Base-by-base conservation (phyloP, 371 early-diverging fungal species). In the Syncephalastrum contaminatum region DNA sequence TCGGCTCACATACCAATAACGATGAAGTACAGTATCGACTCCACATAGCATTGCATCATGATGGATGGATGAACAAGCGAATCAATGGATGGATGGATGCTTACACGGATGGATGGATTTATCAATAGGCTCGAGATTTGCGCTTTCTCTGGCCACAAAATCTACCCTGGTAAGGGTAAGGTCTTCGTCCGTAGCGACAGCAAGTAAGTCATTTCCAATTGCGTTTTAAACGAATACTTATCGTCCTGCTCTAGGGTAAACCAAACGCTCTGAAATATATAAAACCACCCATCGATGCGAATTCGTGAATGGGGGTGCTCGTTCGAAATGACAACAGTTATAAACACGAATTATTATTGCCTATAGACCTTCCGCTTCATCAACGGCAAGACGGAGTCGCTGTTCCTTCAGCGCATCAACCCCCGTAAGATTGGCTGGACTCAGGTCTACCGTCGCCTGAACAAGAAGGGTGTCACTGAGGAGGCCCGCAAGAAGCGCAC, bases 341-440 rank as follows among this genome's bases (percentile, higher is more conserved):
- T 10, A 30, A 41, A 56, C 43, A 20, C n/a, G 36, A 20, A 50
- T 36, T 50, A 5, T 50, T 19, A 27, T 36, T 50, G 4, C 2
- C 51, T 41, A 3, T 75, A 92, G 92, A 81, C 86, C 63, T 96
- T 91, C 95, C 94, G 92, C 64, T 94, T 98, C 85, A 77, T 96
- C 78, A 93, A 91, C 86, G 92, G 92, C 62, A 98, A 98, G 90
- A 78, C 85, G 69, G 93, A 94, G 80, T 95, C 96, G 58, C 85
- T 91, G 73, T 98, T 95, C 90, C 86, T 92, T 59, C 96, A 96
- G 83, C 87, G 89, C 70, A 84, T 90, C 84, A 98, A 96, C 88
- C 95, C 96, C 51, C 93, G 97, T 72, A 96, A 96, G 88, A 86
- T 97, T 73, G 83, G 87, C 82, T 98, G 98, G 98, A 97, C 98